Base-by-base conservation (phyloP, 2,329 filamentous ascomycete species). In the Phoma sp. region DNA sequence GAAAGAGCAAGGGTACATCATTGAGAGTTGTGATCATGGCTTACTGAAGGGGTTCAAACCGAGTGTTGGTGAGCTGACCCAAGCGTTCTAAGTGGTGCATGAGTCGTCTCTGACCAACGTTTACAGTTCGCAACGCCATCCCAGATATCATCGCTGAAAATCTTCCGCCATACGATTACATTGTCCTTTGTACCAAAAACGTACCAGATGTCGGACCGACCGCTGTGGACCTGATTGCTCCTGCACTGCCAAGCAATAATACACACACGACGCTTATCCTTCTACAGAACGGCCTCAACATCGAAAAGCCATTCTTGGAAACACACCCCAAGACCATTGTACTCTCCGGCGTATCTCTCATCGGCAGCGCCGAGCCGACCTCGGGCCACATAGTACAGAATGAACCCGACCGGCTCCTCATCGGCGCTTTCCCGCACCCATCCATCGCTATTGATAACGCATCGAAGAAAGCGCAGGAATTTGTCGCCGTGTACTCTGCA, bases 211-310 rank as follows among this genome's bases (percentile, higher is more conserved):
- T 82, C 7, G 71, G 75, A 1, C 84, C 85, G 0, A 76, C 73
- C 0, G 70, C 83, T 0, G 64, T 76, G 35, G 79, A 83, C 1
- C 67, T 85, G 29, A 80, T 87, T 24, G 64, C 68, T 0, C 81
- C 83, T 0, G 84, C 83, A 2, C 72, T 88, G 1, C 82, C 80
- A 0, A 76, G 78, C 6, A 41, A 60, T n/a, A 74, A 72, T 0
- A 76, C 75, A 1, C 73, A 79, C 22, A 86, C 84, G 0, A 77
- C 77, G 25, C 81, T 88, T 39, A 76, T 87, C 0, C 77, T 88
- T 6, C 73, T 85, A 5, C 85, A 88, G 58, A 88, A 88, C 63
- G 85, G 85, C 0, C 71, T 88, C n/a, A 85, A 87, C 62, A 87
- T 88, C 57, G 84, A 88, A 59, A 79, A 77, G 37, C 83, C 84